Evolutionary conservation across 192 early-diverging fungal species (phyloP), one percentile per base, ranked within the genome.

Genomic region (Coemansia sp.): DNA sequence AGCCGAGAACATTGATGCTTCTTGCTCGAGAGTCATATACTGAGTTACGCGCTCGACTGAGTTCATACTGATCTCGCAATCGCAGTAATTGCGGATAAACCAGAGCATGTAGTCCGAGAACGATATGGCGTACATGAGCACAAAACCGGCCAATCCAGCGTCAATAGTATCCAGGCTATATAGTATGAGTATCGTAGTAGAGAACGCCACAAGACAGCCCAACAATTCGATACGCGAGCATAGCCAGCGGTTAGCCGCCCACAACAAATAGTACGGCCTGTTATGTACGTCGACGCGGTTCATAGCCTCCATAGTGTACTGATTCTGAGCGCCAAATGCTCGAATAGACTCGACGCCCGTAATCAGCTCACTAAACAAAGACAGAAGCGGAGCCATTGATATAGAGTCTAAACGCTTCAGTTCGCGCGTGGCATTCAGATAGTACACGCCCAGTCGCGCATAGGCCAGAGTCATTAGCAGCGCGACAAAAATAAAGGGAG

Each of bases 221-320:
- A 92, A 81, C 31, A 93, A 72, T 64, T 95, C 95, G 38, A 93
- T 92, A 50, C 97, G 89, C 62, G 91, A 86, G 68, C 90, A 92
- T 43, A 98, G 83, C 95, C 95, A 97, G 61, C 95, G 87, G 86
- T 97, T 99, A 34, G 92, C 87, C 1, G 88, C 88, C 94, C 95
- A 95, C 84, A 96, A 86, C 74, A 90, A 89, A 66, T 95, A 90
- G 75, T 89, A 95, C 7, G 95, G 90, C 15, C 95, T 86, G 78
- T 96, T 95, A 84, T 95, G 93, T 57, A 78, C 81, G 74, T 98
- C 89, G 15, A 89, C 79, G 52, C 89, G 87, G 36, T 57, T 62
- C 73, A 89, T 80, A 9, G 90, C 90, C 49, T 88, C 88, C 66
- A 82, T 76, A 16, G 88, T 85, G 74, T 95, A 95, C 66, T 92